phyloP scores from a whole-genome alignment of 768 basidiomycete genomes.

The Boletus speciosus region DNA sequence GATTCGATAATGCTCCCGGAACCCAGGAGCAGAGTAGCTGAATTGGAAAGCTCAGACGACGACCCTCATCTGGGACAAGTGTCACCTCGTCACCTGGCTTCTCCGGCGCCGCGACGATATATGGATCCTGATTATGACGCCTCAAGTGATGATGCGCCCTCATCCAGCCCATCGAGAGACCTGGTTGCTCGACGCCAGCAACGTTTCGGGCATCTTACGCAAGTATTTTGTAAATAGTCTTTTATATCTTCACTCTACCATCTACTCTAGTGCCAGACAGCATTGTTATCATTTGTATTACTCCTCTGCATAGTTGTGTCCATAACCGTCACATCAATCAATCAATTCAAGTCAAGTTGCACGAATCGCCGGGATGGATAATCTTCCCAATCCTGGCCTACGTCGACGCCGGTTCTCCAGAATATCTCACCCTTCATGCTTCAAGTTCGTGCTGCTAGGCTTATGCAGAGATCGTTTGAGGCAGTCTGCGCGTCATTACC shows the following conservation, averaged over 20 bases:
- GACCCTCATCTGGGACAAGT: constrained; percentile 62
- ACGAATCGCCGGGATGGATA: not conserved
- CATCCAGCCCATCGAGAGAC: constrained; percentile 48
- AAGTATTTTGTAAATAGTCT: constrained; percentile 5
- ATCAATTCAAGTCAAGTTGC: constrained; percentile 1
- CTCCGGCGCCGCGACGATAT: constrained; percentile 49
- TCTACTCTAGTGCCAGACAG: constrained; percentile 11
- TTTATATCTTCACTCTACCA: constrained; percentile 11
- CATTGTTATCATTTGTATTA: constrained; percentile 26
- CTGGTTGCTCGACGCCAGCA: constrained; percentile 39
- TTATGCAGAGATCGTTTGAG: not conserved
- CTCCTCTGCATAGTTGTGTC: constrained; percentile 21
- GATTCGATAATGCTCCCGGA: constrained; percentile 43
- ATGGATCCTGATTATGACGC: constrained; percentile 35
- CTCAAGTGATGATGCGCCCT: constrained; percentile 47
- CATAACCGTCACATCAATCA: constrained; percentile 6
- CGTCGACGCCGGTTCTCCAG: not conserved
- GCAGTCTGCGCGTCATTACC: not conserved
- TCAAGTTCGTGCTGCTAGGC: not conserved
- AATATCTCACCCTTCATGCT: not conserved
- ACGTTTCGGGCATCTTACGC: constrained; percentile 23
- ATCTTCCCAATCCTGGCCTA: not conserved
- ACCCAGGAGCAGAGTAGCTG: not conserved
- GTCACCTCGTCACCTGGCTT: constrained; percentile 65
- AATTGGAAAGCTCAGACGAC: constrained; percentile 53